These are phyloP conservation scores for Dictyostelium purpureum DNA, from an alignment of 78 protist genomes.

Conservation along the genomic window DNA sequence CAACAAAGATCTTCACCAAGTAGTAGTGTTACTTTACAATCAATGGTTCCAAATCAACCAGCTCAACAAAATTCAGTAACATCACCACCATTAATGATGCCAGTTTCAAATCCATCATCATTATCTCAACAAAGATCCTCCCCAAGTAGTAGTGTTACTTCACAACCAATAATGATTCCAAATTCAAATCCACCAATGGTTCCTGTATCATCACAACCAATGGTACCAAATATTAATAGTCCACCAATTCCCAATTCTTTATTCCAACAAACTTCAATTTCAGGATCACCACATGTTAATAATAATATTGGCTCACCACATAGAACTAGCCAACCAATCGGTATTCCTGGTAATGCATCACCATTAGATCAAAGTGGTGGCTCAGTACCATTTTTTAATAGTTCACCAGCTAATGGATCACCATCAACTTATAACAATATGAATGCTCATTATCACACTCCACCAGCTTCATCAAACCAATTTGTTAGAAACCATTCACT, in stretches of 20 bases:
- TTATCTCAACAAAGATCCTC: neutral
- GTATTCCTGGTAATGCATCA: neutral
- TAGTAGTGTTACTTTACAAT: neutral
- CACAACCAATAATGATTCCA: conserved; percentile 1
- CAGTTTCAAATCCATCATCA: neutral
- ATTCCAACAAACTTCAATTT: neutral
- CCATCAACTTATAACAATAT: neutral
- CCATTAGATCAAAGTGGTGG: neutral
- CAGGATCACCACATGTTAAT: conserved; percentile 19
- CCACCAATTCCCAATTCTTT: neutral
- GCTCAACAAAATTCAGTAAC: neutral
- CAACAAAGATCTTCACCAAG: neutral
- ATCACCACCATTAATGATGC: neutral
- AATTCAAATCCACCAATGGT: conserved; percentile 4
- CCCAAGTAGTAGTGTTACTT: neutral
- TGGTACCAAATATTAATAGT: no score
- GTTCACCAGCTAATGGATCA: neutral
- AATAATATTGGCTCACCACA: neutral
- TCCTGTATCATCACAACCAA: neutral
- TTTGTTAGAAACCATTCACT: conserved; percentile 14
- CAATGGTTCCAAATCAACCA: neutral
- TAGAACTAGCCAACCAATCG: neutral
- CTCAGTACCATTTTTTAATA: conserved; percentile 7
- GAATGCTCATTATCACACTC: neutral
- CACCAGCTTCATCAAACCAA: neutral